Conservation (phyloP, 108 stramenopile species). For the Poteriospumella lacustris region DNA sequence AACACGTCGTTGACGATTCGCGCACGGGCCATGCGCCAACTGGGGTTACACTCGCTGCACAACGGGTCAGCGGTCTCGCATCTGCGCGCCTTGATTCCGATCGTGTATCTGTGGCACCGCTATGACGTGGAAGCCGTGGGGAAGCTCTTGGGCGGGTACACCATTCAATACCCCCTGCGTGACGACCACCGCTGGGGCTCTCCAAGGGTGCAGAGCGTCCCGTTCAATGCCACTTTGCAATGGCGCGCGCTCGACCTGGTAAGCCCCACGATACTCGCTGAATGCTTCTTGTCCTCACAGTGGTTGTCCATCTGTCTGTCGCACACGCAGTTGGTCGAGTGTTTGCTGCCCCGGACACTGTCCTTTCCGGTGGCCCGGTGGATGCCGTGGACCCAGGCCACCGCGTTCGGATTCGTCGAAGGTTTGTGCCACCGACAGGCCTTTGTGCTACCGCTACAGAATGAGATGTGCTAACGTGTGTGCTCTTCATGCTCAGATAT, state of each 20-base stretch:
- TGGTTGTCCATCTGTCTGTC: background rate
- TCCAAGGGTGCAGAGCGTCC: background rate
- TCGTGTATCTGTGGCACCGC: conserved; percentile 1
- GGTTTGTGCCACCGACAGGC: too few species aligned
- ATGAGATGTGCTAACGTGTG: too few species aligned
- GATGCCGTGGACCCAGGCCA: too few species aligned
- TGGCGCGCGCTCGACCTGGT: background rate
- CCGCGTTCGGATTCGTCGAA: too few species aligned
- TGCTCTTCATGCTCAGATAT: too few species aligned
- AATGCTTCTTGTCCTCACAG: background rate
- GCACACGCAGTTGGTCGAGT: background rate
- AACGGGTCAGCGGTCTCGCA: background rate
- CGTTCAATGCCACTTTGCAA: background rate
- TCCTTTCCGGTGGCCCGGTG: too few species aligned
- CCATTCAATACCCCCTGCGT: background rate
- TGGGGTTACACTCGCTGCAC: background rate
- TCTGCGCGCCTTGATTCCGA: background rate
- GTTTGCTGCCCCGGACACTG: too few species aligned
- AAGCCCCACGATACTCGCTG: background rate
- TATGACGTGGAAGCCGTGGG: background rate
- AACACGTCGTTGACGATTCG: background rate
- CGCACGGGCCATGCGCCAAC: background rate
- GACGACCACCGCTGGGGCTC: background rate
- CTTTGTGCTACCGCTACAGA: too few species aligned
- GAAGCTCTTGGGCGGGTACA: background rate